Percentiles rank a stretch among this genome's conserved stretches.
phyloP scores from a whole-genome alignment of 2,329 filamentous ascomycete species.

The Ascochyta viciae-villosae region DNA sequence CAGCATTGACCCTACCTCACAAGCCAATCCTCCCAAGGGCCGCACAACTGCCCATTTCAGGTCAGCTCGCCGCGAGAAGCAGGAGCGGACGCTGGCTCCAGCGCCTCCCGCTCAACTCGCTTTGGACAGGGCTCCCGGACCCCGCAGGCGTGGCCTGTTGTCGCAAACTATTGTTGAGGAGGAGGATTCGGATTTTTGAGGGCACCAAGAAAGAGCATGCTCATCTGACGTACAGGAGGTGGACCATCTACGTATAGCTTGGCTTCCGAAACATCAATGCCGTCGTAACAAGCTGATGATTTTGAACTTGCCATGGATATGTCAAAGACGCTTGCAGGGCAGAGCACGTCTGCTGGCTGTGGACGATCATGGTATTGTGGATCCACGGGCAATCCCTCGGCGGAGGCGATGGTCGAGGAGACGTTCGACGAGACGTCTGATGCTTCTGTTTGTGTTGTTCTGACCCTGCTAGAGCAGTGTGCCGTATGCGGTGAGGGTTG shows the following conservation, averaged over 20 bases:
- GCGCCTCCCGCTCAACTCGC: constrained; percentile 28
- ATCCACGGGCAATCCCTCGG: background rate
- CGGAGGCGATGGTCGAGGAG: background rate
- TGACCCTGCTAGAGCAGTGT: background rate
- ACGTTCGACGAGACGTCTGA: background rate
- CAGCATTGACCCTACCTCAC: constrained; percentile 45
- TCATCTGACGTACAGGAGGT: background rate
- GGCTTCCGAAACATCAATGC: background rate
- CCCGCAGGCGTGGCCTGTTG: constrained; percentile 58
- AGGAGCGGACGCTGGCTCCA: constrained; percentile 15
- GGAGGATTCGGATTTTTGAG: constrained; percentile 63
- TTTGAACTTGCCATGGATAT: background rate
- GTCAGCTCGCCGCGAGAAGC: constrained; percentile 36
- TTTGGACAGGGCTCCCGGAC: constrained; percentile 39
- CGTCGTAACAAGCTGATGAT: background rate
- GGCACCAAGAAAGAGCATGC: background rate
- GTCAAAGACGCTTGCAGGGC: background rate
- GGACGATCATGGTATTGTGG: background rate
- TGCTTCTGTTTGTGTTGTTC: background rate
- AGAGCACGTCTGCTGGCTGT: background rate
- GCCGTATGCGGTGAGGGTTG: background rate
- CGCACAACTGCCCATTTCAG: constrained; percentile 42
- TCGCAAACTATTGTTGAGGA: constrained; percentile 76
- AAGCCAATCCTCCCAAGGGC: constrained; percentile 17
- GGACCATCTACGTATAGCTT: background rate